Conservation (phyloP, 495 filamentous ascomycete species). For the Aspergillus conjunctus region DNA sequence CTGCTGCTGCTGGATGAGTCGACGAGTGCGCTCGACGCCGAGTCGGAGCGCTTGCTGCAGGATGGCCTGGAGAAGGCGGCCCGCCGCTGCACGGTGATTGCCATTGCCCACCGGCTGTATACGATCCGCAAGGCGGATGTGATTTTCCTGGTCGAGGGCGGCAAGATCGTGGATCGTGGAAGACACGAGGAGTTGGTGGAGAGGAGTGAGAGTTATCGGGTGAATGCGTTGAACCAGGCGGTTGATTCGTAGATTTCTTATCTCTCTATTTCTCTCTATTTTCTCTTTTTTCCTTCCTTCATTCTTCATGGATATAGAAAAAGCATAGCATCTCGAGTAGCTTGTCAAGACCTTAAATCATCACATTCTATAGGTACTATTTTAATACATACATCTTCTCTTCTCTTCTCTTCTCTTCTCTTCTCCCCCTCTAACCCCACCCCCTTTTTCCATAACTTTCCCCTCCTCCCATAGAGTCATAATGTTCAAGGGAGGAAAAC, state of each 20-base stretch:
- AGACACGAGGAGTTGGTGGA: slow-evolving; percentile 67
- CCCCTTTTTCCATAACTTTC: not conserved
- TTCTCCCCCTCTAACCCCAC: too few species aligned
- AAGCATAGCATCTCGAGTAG: too few species aligned
- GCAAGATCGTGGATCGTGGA: slow-evolving; percentile 57
- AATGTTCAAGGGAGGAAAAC: not conserved
- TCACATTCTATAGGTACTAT: too few species aligned
- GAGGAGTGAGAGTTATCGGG: slow-evolving; percentile 59
- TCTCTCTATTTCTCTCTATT: not conserved
- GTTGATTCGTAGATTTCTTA: slow-evolving; percentile 6
- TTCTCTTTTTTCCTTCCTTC: not conserved
- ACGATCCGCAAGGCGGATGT: slow-evolving; percentile 75
- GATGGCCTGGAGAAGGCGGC: slow-evolving; percentile 62
- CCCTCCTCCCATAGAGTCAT: not conserved
- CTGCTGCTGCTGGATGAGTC: slow-evolving; percentile 77
- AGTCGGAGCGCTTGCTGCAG: slow-evolving; percentile 71
- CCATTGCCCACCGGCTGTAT: slow-evolving; percentile 72
- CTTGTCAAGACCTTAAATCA: too few species aligned
- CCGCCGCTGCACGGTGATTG: slow-evolving; percentile 74
- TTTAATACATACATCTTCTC: too few species aligned
- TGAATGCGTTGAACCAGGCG: slow-evolving; percentile 48
- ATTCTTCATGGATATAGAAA: not conserved
- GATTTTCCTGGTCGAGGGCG: slow-evolving; percentile 70
- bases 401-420: too few species aligned
- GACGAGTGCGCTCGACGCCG: slow-evolving; percentile 69